Percentiles rank a stretch among this genome's conserved stretches.
These are phyloP conservation scores for Malbranchea zuffiana DNA, from an alignment of 2,329 filamentous ascomycete genomes.

Conservation along the genomic window DNA sequence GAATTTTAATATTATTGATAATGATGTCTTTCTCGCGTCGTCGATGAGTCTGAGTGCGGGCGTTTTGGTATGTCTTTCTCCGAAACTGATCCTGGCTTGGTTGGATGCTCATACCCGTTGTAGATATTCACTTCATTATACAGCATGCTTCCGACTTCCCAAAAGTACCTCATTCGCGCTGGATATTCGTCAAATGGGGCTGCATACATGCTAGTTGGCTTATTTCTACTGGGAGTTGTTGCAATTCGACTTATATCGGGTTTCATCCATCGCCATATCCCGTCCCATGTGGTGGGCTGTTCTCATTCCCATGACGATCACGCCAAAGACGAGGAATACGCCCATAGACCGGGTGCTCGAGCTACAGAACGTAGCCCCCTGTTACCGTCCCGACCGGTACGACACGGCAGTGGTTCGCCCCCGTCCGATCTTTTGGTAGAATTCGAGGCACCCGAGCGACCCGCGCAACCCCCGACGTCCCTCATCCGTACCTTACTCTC, in stretches of 20 bases:
- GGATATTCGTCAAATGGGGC: constrained; percentile 57
- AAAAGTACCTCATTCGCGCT: constrained; percentile 60
- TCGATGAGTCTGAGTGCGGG: constrained; percentile 90
- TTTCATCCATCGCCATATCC: constrained; percentile 38
- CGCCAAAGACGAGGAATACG: constrained; percentile 25
- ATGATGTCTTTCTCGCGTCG: constrained; percentile 73
- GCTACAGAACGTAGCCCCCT: constrained; percentile 8
- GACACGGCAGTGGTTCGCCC: no score
- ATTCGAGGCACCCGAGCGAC: background rate
- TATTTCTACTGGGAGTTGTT: constrained; percentile 40
- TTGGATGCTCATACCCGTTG: constrained; percentile 9
- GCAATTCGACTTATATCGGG: constrained; percentile 37
- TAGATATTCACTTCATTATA: constrained; percentile 87
- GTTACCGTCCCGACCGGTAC: constrained; percentile 1
- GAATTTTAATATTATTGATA: constrained; percentile 79
- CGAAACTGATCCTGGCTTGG: background rate
- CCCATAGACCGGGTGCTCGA: background rate
- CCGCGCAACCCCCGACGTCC: constrained; percentile 4
- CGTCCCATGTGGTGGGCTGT: constrained; percentile 41
- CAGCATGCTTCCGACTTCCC: constrained; percentile 83
- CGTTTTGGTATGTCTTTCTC: constrained; percentile 83
- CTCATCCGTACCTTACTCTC: constrained; percentile 11
- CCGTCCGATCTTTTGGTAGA: background rate
- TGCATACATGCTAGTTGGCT: constrained; percentile 38
- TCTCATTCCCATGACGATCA: constrained; percentile 35